Base-by-base conservation (phyloP, 257 asterid genomes). In the Nicotiana knightiana region DNA sequence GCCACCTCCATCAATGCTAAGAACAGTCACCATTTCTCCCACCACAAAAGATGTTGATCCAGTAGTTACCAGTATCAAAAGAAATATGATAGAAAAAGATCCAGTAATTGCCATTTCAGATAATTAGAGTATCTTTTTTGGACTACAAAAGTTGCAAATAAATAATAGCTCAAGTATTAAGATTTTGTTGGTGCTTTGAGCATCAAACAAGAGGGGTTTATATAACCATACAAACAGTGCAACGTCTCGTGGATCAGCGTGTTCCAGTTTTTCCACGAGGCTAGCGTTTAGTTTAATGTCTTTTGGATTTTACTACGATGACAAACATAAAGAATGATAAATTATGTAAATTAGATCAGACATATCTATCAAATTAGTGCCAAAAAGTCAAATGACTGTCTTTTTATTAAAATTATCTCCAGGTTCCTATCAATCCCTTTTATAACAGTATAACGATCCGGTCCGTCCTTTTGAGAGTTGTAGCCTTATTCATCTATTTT, bases 1-100 rank as follows among this genome's bases (percentile, higher is more conserved):
- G 65, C 94, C 97, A 64, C 97, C 97, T 24, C 97, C 97, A 63
- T 93, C 97, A 12, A 92, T 89, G 85, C 97, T 93, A 16, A 93
- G 90, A 54, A 93, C 77, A 1, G 97, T 93, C 61, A 89, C 76
- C 58, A 39, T 11, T 39, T 70, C 33, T n/a, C 0, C 32, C 4
- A 39, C 11, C 18, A 0, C 4, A n/a, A 57, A 11, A 1, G 16
- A 67, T 67, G 30, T 1, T 37, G 57, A 10, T 18, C 32, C 28
- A 68, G 7, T n/a, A 65, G 71, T 65, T 32, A 13, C 0, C 1
- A 63, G 6, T 28, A 63, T 6, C 68, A 63, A 11, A 28, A 63
- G 3, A 12, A 63, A 2, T 63, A 63, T 28, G 28, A 26, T 26
- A 1, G 28, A 26, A 28, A 63, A 63, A 12, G 10, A 12, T 13